A percentile compares a stretch with the other conserved stretches of the same genome.
Conservation (phyloP, 768 basidiomycete genomes). For the Ramaria sp. region DNA sequence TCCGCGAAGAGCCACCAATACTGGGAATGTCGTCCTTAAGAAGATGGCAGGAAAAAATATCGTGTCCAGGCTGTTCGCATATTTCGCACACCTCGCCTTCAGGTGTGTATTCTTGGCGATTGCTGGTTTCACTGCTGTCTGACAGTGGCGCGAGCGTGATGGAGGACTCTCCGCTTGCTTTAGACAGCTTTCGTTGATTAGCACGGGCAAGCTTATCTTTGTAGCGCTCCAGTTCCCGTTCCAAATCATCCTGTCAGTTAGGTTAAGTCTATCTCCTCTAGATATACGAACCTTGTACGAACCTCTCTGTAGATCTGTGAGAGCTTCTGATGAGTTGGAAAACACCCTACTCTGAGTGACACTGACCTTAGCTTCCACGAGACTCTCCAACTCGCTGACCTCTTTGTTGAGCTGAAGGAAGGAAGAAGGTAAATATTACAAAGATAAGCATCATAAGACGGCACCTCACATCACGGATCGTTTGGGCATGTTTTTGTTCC, state of each 20-base stretch:
- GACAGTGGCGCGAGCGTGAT: not conserved
- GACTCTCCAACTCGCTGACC: constrained; percentile 81
- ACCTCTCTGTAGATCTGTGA: constrained; percentile 77
- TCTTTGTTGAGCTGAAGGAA: constrained; percentile 70
- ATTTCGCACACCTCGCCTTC: constrained; percentile 64
- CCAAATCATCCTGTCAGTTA: constrained; percentile 64
- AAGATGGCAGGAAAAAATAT: constrained; percentile 75
- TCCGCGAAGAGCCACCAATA: constrained; percentile 11
- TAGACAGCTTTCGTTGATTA: constrained; percentile 46
- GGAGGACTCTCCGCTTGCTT: constrained; percentile 30
- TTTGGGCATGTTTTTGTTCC: constrained; percentile 29
- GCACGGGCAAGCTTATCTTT: constrained; percentile 55
- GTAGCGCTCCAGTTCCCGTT: constrained; percentile 68
- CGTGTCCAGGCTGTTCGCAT: constrained; percentile 77
- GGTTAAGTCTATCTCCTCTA: not conserved
- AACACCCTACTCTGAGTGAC: not conserved
- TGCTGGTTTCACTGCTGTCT: not conserved
- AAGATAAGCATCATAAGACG: not conserved
- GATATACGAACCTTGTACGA: constrained; percentile 13
- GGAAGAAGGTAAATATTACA: not conserved
- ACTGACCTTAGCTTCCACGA: constrained; percentile 86
- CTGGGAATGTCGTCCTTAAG: constrained; percentile 43
- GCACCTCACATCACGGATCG: constrained; percentile 50
- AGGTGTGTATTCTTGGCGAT: not conserved
- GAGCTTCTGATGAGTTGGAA: not conserved